Percentiles rank a stretch among this genome's conserved stretches.
These are phyloP conservation scores for Trametes meyenii DNA, from an alignment of 768 basidiomycete species.

Conservation along the genomic window DNA sequence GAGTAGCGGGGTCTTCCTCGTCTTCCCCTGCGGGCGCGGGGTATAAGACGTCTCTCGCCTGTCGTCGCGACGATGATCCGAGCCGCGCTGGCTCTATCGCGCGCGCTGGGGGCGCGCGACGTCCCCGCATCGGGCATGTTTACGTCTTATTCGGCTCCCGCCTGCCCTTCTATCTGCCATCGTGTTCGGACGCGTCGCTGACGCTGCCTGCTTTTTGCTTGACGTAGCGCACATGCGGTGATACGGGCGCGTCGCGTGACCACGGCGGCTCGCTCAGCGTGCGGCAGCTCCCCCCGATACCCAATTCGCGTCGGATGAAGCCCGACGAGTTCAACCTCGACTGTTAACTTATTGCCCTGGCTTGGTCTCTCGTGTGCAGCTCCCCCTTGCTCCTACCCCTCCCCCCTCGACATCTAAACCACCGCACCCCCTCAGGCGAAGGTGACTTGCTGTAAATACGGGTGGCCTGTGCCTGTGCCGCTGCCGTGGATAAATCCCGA, in stretches of 20 bases:
- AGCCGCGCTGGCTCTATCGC: slow-evolving; percentile 1
- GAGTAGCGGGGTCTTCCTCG: slow-evolving; percentile 11
- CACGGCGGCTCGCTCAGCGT: neutral
- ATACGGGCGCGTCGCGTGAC: slow-evolving; percentile 1
- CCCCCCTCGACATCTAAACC: neutral
- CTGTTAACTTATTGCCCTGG: slow-evolving; percentile 11
- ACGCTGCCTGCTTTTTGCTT: neutral
- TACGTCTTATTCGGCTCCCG: slow-evolving; percentile 11
- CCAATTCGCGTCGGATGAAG: neutral
- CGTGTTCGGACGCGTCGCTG: slow-evolving; percentile 9
- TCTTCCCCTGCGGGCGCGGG: neutral
- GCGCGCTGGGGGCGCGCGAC: neutral
- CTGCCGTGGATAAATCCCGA: neutral
- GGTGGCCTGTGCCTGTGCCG: neutral
- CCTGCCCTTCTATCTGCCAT: neutral
- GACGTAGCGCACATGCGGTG: slow-evolving; percentile 22
- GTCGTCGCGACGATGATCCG: slow-evolving; percentile 13
- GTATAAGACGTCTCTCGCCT: neutral
- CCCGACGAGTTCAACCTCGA: slow-evolving; percentile 11
- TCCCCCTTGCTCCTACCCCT: neutral
- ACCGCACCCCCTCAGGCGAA: neutral
- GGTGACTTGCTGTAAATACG: neutral
- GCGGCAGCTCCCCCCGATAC: neutral
- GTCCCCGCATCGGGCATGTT: neutral
- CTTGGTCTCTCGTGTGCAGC: neutral